Evolutionary conservation across 768 basidiomycete species (phyloP).

Genomic region (Xanthoconium stramineum): DNA sequence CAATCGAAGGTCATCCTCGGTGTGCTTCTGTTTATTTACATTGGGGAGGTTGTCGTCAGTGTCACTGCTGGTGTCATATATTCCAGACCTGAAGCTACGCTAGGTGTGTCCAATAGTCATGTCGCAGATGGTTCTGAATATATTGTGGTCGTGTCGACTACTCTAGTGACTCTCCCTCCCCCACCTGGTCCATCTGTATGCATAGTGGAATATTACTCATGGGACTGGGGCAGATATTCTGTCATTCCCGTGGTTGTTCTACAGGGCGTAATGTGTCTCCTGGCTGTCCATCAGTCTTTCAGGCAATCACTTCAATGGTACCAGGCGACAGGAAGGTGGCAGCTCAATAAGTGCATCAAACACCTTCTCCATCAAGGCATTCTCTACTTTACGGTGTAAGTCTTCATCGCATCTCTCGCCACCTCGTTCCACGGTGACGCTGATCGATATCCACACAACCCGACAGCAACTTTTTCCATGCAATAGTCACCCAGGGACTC

Average conservation of each 20-base stretch:
- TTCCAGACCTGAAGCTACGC: neutral
- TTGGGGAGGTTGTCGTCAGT: neutral
- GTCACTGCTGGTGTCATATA: neutral
- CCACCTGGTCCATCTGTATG: slow-evolving; percentile 3
- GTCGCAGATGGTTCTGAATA: neutral
- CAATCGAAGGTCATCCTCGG: neutral
- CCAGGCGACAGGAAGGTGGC: neutral
- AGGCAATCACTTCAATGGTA: neutral
- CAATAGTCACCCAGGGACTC: neutral
- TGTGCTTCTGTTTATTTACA: slow-evolving; percentile 1
- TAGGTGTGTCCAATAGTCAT: neutral
- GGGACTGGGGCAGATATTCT: slow-evolving; percentile 1
- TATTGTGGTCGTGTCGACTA: neutral
- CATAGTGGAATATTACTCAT: slow-evolving; percentile 1
- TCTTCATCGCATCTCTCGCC: neutral
- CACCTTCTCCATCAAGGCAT: slow-evolving; percentile 8
- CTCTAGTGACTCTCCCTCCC: neutral
- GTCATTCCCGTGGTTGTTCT: neutral
- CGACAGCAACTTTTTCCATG: slow-evolving; percentile 1
- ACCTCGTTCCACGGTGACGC: no score
- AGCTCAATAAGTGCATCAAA: slow-evolving; percentile 6
- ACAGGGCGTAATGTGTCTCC: slow-evolving; percentile 6
- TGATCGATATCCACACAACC: neutral
- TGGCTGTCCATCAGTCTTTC: neutral
- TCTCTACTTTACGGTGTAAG: slow-evolving; percentile 7